These are phyloP conservation scores for Colletotrichum trifolii DNA, from an alignment of 2,329 filamentous ascomycete species.

Conservation along the genomic window DNA sequence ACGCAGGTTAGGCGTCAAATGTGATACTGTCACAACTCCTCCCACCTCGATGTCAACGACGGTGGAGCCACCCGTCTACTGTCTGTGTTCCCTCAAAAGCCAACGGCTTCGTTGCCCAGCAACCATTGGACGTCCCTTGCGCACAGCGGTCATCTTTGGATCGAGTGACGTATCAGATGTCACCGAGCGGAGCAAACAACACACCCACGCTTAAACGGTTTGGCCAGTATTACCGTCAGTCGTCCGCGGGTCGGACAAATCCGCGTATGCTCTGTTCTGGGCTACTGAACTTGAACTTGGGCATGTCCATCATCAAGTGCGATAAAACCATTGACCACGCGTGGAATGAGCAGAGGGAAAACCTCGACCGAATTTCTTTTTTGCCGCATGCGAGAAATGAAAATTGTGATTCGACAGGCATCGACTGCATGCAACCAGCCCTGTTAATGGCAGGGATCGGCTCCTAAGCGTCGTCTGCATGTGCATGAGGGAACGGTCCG, in stretches of 20 bases:
- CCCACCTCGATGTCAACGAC: neutral
- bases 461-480: conserved; percentile 30
- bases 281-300: too few relatives aligned
- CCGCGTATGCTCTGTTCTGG: too few relatives aligned
- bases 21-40: conserved; percentile 4
- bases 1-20: conserved; percentile 20
- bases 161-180: conserved; percentile 35
- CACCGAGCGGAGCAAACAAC: conserved; percentile 11
- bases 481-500: conserved; percentile 34
- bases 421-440: conserved; percentile 23
- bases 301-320: neutral
- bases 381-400: neutral
- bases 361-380: neutral
- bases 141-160: conserved; percentile 12
- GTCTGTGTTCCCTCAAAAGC: neutral
- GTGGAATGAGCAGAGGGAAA: neutral
- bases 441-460: conserved; percentile 24
- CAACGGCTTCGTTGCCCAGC: conserved; percentile 34
- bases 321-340: too few relatives aligned
- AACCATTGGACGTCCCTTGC: conserved; percentile 36
- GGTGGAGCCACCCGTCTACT: neutral
- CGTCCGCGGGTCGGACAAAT: neutral
- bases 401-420: conserved; percentile 9
- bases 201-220: conserved; percentile 1
- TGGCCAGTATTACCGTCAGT: conserved; percentile 5